These are phyloP conservation scores for Aristolochia contorta DNA, from an alignment of 164 flowering plant genomes.

Conservation along the genomic window DNA sequence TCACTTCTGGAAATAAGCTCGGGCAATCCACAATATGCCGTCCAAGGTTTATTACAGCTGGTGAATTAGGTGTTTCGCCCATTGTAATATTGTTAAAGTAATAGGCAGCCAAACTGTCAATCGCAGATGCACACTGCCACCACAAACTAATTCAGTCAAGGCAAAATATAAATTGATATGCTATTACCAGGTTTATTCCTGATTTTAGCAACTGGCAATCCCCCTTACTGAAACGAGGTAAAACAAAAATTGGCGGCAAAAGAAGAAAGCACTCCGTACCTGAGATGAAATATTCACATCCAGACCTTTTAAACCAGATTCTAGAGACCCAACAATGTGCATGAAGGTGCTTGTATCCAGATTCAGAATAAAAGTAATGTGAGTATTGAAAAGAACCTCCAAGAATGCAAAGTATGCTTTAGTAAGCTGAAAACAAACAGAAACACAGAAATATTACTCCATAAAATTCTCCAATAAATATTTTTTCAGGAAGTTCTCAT, in stretches of 20 bases:
- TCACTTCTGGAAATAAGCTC: conserved; percentile 79
- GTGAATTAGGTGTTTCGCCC: conserved; percentile 76
- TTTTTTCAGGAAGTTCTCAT: background rate
- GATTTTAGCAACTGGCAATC: background rate
- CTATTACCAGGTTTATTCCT: too few relatives aligned
- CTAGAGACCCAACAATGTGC: conserved; percentile 90
- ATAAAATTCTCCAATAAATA: background rate
- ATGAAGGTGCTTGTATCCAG: conserved; percentile 74
- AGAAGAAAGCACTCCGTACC: conserved; percentile 28
- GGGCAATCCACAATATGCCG: conserved; percentile 84
- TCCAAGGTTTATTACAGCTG: conserved; percentile 67
- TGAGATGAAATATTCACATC: conserved; percentile 84
- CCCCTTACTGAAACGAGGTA: background rate
- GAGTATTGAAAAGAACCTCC: conserved; percentile 83
- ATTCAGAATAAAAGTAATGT: conserved; percentile 58
- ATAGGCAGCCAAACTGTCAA: conserved; percentile 80
- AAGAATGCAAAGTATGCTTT: conserved; percentile 86
- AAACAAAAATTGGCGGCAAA: background rate
- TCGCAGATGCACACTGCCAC: conserved; percentile 83
- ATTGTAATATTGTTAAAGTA: conserved; percentile 86
- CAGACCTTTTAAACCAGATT: conserved; percentile 86
- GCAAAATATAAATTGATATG: background rate
- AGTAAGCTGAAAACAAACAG: conserved; percentile 54
- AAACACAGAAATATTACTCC: background rate
- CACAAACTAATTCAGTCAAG: background rate